Evolutionary conservation across 345 rosid species (phyloP), one percentile per base, ranked within the genome.

Genomic region (Aquilaria malaccensis): DNA sequence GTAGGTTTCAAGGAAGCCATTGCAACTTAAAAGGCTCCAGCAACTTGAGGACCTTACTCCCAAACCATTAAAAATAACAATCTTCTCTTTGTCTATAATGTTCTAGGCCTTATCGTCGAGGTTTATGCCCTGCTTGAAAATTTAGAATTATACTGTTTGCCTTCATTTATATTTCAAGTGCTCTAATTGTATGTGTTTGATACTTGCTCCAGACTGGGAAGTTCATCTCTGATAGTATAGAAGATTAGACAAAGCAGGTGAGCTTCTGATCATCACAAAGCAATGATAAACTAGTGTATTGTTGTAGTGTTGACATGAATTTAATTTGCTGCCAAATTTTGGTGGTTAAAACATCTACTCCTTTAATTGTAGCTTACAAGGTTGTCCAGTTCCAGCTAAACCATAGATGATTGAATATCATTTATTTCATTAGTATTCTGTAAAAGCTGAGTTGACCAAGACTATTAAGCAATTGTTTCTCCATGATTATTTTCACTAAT

Each of bases 21-120:
- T 60, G 72, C 68, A 31, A 88, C 97, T 0, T 84, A 88, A 33
- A 88, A 91, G 71, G 96, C 99, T 66, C 96, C 96, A 3, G 97
- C 96, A 37, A 96, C 96, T 7, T 61, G 86, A 54, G 99, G 99
- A 63, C 96, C 96, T 0, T 91, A 91, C 77, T 85, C 95, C 63
- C 96, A 88, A 80, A 96, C 95, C 6, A 95, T 88, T 69, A 91
- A 85, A 68, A 78, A 82, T 71, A 80, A 86, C 72, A 77, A 95
- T 65, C 77, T 86, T 67, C 57, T 95, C 60, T 91, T 88, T 69
- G 75, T 86, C 50, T 95, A 95, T 4, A 94, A 95, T 69, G 89
- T 80, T 68, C 79, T 86, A 45, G 96, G 99, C 59, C 95, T 88
- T 63, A 63, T 86, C 54, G 97, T 94, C 2, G 95, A 88, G 96